Base-by-base conservation (phyloP, 163 green algal genomes). In the Volvox carteri region DNA sequence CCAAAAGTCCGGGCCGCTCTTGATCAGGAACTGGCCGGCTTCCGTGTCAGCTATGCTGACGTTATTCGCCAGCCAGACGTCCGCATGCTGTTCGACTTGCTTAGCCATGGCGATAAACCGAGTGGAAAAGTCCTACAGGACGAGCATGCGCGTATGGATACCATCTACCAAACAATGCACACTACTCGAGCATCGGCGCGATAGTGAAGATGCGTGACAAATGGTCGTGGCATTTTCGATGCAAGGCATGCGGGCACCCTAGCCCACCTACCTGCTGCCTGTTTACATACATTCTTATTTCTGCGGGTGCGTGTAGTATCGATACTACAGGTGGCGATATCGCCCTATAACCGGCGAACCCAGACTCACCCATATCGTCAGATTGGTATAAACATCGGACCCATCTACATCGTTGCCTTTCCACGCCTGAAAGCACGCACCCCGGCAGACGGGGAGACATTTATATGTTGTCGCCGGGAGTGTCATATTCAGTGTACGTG, bases 341-440 rank as follows among this genome's bases (percentile, higher is more conserved):
- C n/a, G n/a, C n/a, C n/a, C n/a, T n/a, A n/a, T n/a, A n/a, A n/a
- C n/a, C n/a, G n/a, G n/a, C n/a, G n/a, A 44, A 28, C 11, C 42
- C 44, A 8, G 19, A 62, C 78, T 42, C 28, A 86, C 78, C 79
- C 79, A 86, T 33, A 78, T 46, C 0, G 79, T 78, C n/a, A 54
- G 2, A 19, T 78, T 77, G 0, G 19, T 78, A 19, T 30, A 78
- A 28, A 39, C 4, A 30, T 78, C 62, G 62, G 41, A 41, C 2
- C 79, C 79, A 30, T 78, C 33, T 14, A 25, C 19, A 9, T 67
- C 44, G 4, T 68, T 65, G 0, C 42, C 60, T 9, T 78, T 52
- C 79, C 79, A 86, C 0, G 74, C 79, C 79, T 78, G 79, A 68
- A 58, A 58, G n/a, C n/a, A n/a, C n/a, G n/a, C n/a, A n/a, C n/a